A percentile compares a stretch with the other conserved stretches of the same genome.
phyloP scores from a whole-genome alignment of 352 stramenopile genomes.

The Phytophthora constricta region DNA sequence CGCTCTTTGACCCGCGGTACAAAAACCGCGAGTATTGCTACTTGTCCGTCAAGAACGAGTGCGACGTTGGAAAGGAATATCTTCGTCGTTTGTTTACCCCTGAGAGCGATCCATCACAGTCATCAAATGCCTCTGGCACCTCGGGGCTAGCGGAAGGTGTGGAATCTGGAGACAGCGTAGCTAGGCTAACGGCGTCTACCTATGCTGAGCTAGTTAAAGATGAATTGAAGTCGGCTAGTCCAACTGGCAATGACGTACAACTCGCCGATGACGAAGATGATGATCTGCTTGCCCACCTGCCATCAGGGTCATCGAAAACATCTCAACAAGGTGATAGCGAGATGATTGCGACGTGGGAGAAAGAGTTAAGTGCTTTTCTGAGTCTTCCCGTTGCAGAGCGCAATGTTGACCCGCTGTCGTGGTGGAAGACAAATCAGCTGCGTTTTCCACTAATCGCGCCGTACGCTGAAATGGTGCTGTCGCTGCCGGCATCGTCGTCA shows the following conservation, averaged over 20 bases:
- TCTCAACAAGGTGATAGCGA: slow-evolving; percentile 51
- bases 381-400: slow-evolving; percentile 75
- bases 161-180: slow-evolving; percentile 24
- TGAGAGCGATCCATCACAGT: slow-evolving; percentile 33
- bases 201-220: slow-evolving; percentile 41
- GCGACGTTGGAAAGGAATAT: slow-evolving; percentile 58
- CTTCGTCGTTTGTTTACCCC: slow-evolving; percentile 63
- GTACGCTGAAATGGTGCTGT: slow-evolving; percentile 79
- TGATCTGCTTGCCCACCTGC: slow-evolving; percentile 72
- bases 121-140: slow-evolving; percentile 18
- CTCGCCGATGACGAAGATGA: slow-evolving; percentile 70
- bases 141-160: slow-evolving; percentile 6
- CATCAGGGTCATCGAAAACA: slow-evolving; percentile 64
- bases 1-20: slow-evolving; percentile 81
- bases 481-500: slow-evolving; percentile 66
- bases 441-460: slow-evolving; percentile 80
- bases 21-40: slow-evolving; percentile 87
- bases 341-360: slow-evolving; percentile 72
- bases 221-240: slow-evolving; percentile 14
- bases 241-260: slow-evolving; percentile 26
- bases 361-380: slow-evolving; percentile 77
- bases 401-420: slow-evolving; percentile 74
- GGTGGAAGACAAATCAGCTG: slow-evolving; percentile 84
- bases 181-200: slow-evolving; percentile 28
- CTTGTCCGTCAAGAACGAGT: slow-evolving; percentile 59